Evolutionary conservation across 805 yeast species (phyloP).

Genomic region (Suhomyces sp.): DNA sequence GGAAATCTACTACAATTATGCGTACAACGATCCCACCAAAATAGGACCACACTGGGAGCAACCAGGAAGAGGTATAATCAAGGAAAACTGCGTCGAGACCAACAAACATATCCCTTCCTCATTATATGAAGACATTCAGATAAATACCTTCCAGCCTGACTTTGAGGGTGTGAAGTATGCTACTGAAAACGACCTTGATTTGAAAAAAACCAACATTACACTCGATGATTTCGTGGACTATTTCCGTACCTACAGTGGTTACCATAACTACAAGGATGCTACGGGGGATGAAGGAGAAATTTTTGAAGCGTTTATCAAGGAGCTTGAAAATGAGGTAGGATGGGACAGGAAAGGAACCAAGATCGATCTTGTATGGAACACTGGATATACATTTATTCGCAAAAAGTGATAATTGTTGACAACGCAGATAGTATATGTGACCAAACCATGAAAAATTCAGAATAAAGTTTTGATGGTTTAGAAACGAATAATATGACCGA

Average conservation of each 20-base stretch:
- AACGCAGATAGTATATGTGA: no score
- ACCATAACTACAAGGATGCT: constrained; percentile 52
- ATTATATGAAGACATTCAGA: constrained; percentile 39
- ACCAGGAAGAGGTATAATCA: constrained; percentile 67
- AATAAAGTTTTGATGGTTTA: no score
- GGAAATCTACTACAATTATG: constrained; percentile 35
- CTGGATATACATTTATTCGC: constrained; percentile 51
- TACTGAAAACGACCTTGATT: constrained; percentile 24
- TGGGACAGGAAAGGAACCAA: constrained; percentile 44
- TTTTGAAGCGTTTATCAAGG: constrained; percentile 31
- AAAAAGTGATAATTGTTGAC: no score
- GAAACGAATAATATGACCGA: no score
- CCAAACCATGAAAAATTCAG: no score
- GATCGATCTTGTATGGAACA: constrained; percentile 48
- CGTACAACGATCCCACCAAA: constrained; percentile 41
- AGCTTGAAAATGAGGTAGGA: constrained; percentile 41
- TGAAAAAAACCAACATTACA: constrained; percentile 35
- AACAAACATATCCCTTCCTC: constrained; percentile 41
- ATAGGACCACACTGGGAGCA: constrained; percentile 82
- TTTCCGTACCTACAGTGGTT: constrained; percentile 69
- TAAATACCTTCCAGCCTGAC: constrained; percentile 26
- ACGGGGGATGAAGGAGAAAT: constrained; percentile 34
- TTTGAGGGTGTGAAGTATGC: constrained; percentile 13
- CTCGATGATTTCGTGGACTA: constrained; percentile 51
- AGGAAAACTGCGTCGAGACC: constrained; percentile 43